These are phyloP conservation scores for Adansonia madagascariensis DNA, from an alignment of 441 rosid species.

Conservation along the genomic window DNA sequence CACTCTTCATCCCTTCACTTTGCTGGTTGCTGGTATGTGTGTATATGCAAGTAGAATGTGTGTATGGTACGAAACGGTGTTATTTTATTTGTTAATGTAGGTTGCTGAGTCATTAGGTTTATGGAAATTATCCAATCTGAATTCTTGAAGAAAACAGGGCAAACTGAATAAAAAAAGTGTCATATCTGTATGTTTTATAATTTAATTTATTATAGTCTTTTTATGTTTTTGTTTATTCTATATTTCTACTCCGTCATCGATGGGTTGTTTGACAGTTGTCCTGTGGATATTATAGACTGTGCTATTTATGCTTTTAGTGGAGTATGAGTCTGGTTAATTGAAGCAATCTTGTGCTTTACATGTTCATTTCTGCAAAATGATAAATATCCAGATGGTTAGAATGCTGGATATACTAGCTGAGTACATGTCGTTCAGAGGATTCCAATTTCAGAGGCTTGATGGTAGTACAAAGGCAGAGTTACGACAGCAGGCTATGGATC, in stretches of 20 bases:
- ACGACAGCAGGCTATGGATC: conserved; percentile 99
- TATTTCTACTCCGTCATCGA: neutral
- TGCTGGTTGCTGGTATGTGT: neutral
- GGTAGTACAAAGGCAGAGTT: conserved; percentile 99
- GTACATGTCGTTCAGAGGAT: conserved; percentile 88
- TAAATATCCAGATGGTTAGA: conserved; percentile 83
- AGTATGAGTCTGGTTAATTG: conserved; percentile 15
- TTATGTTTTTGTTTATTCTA: neutral
- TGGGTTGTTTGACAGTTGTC: conserved; percentile 8
- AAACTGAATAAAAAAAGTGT: neutral
- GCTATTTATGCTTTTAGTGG: neutral
- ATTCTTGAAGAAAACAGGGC: neutral
- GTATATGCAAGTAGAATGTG: neutral
- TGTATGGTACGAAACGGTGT: neutral
- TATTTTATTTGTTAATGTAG: conserved; percentile 2
- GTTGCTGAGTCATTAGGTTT: neutral
- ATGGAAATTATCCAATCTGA: neutral
- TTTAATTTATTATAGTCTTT: neutral
- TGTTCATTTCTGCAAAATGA: conserved; percentile 9
- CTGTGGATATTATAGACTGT: neutral
- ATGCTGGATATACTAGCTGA: conserved; percentile 97
- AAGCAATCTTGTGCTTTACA: neutral
- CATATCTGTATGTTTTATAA: neutral
- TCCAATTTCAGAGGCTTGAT: conserved; percentile 98
- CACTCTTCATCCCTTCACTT: conserved; percentile 7